A percentile compares a stretch with the other conserved stretches of the same genome.
These are phyloP conservation scores for Aspergillus taichungensis DNA, from an alignment of 495 filamentous ascomycete species.

Conservation along the genomic window DNA sequence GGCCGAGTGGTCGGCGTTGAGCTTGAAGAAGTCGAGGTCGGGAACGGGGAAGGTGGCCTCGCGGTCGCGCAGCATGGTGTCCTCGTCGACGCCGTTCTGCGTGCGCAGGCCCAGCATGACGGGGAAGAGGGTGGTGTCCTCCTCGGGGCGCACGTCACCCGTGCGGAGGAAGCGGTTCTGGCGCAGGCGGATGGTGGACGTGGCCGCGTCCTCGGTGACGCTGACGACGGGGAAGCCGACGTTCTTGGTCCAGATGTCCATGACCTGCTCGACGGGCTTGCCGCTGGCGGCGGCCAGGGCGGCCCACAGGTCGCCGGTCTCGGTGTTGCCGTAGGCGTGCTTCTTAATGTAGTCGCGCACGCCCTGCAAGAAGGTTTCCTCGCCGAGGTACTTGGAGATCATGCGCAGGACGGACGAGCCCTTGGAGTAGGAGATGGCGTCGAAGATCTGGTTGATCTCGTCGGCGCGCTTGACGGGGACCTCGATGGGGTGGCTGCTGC, in stretches of 20 bases:
- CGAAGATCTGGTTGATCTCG: constrained; percentile 98
- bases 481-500: constrained; percentile 95
- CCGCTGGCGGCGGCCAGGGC: constrained; percentile 84
- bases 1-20: constrained; percentile 59
- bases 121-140: constrained; percentile 63
- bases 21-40: constrained; percentile 56
- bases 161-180: constrained; percentile 63
- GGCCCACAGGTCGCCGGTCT: constrained; percentile 86
- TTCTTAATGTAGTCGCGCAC: constrained; percentile 88
- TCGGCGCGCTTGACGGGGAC: constrained; percentile 91
- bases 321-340: constrained; percentile 68
- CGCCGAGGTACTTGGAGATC: constrained; percentile 92
- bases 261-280: constrained; percentile 70
- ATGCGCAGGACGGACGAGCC: constrained; percentile 93
- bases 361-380: constrained; percentile 89
- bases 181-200: constrained; percentile 45
- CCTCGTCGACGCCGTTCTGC: constrained; percentile 48
- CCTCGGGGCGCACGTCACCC: constrained; percentile 56
- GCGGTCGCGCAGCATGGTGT: constrained; percentile 58
- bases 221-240: constrained; percentile 58
- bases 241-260: constrained; percentile 64
- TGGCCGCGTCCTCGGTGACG: constrained; percentile 44
- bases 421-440: constrained; percentile 96
- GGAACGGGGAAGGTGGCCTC: constrained; percentile 63
- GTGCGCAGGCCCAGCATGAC: constrained; percentile 53